Base-by-base conservation (phyloP, 306 rosid species). In the Gastrolobium bilobum region DNA sequence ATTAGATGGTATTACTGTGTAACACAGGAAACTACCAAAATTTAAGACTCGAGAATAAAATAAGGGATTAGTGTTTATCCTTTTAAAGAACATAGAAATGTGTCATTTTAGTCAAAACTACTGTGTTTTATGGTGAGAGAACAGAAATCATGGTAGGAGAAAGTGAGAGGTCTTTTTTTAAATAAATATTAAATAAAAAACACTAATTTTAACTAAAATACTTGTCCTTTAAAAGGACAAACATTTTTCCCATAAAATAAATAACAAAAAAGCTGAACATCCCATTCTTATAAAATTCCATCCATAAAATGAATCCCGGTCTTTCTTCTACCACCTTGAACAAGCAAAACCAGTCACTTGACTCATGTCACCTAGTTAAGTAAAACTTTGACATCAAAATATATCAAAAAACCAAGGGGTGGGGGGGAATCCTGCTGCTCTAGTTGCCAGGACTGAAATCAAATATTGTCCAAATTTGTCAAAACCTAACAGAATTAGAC, bases 11-110 rank as follows among this genome's bases (percentile, higher is more conserved):
- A 68, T 47, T 57, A 68, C 15, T 10, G 34, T 30, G 51, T 8
- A 57, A 40, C 33, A 40, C 68, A 42, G 59, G 35, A 71, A 84
- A 79, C 67, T 37, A 33, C 20, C 73, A 51, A 61, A 79, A 39
- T 5, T 15, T 26, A 47, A 60, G 51, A 50, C 53, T 13, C 0
- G 26, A 20, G 26, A 20, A 20, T 20, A 20, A 20, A 20, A 20
- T 20, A 20, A 20, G 26, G 26, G 26, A 20, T 20, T 20, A 20
- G 26, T 20, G 26, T 20, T 20, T 20, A 1, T 20, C 26, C 26
- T 20, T 20, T 20, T 20, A 20, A 20, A 20, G 26, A 20, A 20
- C 1, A 20, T 20, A 20, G 26, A 20, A 20, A 0, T 20, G 26
- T 1, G 26, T 20, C 26, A 20, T 20, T 20, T 20, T 20, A 20